These are phyloP conservation scores for Phalaenopsis equestris DNA, from an alignment of 106 monocot genomes.

Conservation along the genomic window DNA sequence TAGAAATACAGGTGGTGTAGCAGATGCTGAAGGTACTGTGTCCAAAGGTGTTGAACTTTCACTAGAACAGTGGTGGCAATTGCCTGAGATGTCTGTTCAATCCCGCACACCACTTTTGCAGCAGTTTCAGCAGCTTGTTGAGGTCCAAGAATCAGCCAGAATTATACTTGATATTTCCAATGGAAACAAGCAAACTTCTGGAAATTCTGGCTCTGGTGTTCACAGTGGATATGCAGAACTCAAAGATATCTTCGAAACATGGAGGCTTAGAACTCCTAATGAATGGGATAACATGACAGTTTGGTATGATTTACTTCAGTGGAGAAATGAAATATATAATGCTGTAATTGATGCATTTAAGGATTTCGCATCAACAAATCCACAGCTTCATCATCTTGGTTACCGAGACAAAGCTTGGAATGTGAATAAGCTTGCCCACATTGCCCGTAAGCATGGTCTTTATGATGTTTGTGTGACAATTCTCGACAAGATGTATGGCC, in stretches of 20 bases:
- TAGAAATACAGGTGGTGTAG: constrained; percentile 60
- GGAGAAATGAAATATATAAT: constrained; percentile 99
- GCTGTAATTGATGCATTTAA: constrained; percentile 95
- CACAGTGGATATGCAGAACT: constrained; percentile 77
- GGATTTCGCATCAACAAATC: constrained; percentile 85
- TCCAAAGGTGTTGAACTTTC: constrained; percentile 92
- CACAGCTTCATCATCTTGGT: constrained; percentile 91
- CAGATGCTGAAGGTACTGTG: constrained; percentile 82
- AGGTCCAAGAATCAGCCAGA: constrained; percentile 87
- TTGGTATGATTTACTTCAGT: constrained; percentile 98
- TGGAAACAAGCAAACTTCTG: constrained; percentile 82
- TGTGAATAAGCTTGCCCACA: constrained; percentile 94
- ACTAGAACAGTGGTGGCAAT: constrained; percentile 98
- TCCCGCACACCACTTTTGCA: constrained; percentile 80
- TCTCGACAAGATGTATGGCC: constrained; percentile 98
- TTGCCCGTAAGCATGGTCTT: constrained; percentile 92
- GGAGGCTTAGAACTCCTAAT: constrained; percentile 96
- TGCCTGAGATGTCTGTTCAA: constrained; percentile 89
- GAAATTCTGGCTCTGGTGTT: constrained; percentile 52
- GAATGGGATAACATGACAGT: constrained; percentile 96
- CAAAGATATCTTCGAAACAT: constrained; percentile 98
- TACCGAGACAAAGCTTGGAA: constrained; percentile 99
- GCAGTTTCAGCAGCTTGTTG: constrained; percentile 97
- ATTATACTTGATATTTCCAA: constrained; percentile 84
- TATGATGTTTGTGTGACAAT: constrained; percentile 96